Evolutionary conservation across 2,329 filamentous ascomycete species (phyloP).

Genomic region (Diaporthe batatas): DNA sequence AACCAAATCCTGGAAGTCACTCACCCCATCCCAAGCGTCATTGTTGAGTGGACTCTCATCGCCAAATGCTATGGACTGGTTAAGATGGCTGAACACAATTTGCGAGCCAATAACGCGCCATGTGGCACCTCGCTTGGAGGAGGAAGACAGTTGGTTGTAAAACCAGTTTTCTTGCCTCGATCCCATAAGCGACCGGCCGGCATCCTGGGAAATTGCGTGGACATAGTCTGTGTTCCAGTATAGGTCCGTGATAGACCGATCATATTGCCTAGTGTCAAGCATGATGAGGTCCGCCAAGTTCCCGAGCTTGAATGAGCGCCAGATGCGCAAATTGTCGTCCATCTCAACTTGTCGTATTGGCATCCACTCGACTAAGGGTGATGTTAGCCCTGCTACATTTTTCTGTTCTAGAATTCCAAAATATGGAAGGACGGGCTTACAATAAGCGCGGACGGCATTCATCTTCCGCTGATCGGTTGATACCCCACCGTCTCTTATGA

Average conservation of each 20-base stretch:
- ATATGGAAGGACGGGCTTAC: no score
- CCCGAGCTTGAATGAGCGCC: conserved; percentile 76
- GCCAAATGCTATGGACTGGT: conserved; percentile 50
- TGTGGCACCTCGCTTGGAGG: conserved; percentile 72
- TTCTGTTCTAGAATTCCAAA: no score
- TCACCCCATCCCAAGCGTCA: conserved; percentile 57
- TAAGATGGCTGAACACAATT: conserved; percentile 69
- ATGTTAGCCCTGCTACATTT: no score
- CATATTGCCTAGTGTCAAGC: conserved; percentile 78
- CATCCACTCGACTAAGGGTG: conserved; percentile 68
- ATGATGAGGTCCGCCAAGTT: conserved; percentile 76
- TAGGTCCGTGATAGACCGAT: conserved; percentile 71
- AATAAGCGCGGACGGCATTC: conserved; percentile 79
- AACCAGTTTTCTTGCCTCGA: conserved; percentile 81
- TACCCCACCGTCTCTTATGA: conserved; percentile 69
- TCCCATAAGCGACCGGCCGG: conserved; percentile 78
- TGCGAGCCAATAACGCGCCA: conserved; percentile 82
- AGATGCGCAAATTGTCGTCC: conserved; percentile 78
- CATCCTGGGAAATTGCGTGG: conserved; percentile 73
- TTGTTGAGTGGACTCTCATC: conserved; percentile 61
- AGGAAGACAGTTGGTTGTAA: conserved; percentile 70
- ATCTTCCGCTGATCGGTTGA: conserved; percentile 80
- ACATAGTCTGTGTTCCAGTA: conserved; percentile 75
- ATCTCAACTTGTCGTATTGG: conserved; percentile 73
- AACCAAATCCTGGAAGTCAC: conserved; percentile 22